phyloP scores from a whole-genome alignment of 495 filamentous ascomycete genomes.

The Penicillium bialowiezense region DNA sequence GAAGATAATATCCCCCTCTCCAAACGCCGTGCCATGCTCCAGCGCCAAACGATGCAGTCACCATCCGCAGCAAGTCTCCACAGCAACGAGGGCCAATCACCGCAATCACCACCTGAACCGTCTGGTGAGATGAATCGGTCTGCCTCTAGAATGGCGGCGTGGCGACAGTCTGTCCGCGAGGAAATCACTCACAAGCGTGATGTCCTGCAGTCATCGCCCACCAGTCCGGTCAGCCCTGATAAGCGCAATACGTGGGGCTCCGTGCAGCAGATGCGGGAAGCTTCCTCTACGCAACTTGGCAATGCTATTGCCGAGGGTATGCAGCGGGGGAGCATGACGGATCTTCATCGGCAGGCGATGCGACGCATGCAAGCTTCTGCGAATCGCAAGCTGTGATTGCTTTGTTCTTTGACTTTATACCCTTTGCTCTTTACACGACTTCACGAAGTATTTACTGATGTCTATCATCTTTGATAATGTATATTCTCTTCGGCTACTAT shows the following conservation, averaged over 20 bases:
- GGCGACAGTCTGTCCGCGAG: conserved; percentile 67
- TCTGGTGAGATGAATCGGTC: conserved; percentile 41
- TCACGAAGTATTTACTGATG: conserved; percentile 4
- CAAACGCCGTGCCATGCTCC: conserved; percentile 55
- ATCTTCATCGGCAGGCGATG: conserved; percentile 78
- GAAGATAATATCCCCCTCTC: conserved; percentile 73
- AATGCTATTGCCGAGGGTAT: conserved; percentile 69
- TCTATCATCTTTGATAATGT: conserved; percentile 4
- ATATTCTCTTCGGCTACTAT: conserved; percentile 4
- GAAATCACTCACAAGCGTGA: conserved; percentile 50
- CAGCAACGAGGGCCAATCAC: conserved; percentile 16
- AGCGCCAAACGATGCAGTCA: conserved; percentile 30
- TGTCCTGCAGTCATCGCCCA: conserved; percentile 10
- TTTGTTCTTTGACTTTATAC: conserved; percentile 15
- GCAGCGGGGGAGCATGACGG: conserved; percentile 71
- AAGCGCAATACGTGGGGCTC: conserved; percentile 25
- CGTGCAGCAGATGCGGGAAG: conserved; percentile 29
- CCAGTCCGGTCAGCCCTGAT: conserved; percentile 10
- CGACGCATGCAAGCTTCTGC: conserved; percentile 76
- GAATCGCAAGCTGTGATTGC: conserved; percentile 40
- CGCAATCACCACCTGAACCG: neutral
- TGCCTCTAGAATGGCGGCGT: conserved; percentile 67
- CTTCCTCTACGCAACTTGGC: conserved; percentile 34
- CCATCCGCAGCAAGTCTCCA: conserved; percentile 16
- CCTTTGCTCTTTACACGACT: conserved; percentile 11